These are phyloP conservation scores for Lecanicillium sp. DNA, from an alignment of 2,329 filamentous ascomycete genomes.

Conservation along the genomic window DNA sequence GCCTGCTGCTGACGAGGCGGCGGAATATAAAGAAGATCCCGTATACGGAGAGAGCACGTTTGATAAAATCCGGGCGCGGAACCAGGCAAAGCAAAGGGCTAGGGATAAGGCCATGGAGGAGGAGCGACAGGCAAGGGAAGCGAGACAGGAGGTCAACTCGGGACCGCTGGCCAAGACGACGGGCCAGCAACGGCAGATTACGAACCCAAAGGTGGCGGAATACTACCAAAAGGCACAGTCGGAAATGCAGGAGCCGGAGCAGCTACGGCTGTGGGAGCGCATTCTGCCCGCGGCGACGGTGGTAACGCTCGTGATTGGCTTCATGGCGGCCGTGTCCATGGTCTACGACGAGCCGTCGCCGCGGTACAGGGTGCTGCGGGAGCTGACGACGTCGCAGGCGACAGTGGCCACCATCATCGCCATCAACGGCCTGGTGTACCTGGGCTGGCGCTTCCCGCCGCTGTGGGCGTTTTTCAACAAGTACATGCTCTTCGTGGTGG, in stretches of 20 bases:
- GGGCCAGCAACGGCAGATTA: slow-evolving; percentile 27
- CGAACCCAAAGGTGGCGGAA: slow-evolving; percentile 28
- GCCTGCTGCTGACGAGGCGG: slow-evolving; percentile 14
- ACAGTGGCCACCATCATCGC: slow-evolving; percentile 56
- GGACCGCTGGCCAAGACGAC: slow-evolving; percentile 36
- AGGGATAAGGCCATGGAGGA: slow-evolving; percentile 6
- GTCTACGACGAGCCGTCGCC: slow-evolving; percentile 47
- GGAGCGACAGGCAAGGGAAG: slow-evolving; percentile 22
- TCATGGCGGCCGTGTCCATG: slow-evolving; percentile 33
- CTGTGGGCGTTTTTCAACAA: slow-evolving; percentile 60
- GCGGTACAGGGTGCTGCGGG: slow-evolving; percentile 47
- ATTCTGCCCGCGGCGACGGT: slow-evolving; percentile 47
- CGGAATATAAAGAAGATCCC: slow-evolving; percentile 30
- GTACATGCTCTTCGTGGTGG: slow-evolving; percentile 58
- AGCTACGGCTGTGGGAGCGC: slow-evolving; percentile 38
- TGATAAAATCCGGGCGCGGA: slow-evolving; percentile 48
- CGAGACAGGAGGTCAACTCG: slow-evolving; percentile 25
- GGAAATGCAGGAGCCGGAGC: slow-evolving; percentile 29
- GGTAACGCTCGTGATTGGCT: slow-evolving; percentile 35
- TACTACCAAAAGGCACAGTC: slow-evolving; percentile 40
- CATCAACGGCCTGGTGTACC: slow-evolving; percentile 49
- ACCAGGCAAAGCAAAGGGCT: slow-evolving; percentile 34
- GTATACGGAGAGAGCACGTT: slow-evolving; percentile 51
- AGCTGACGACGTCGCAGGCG: slow-evolving; percentile 53
- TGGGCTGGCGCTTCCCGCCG: slow-evolving; percentile 56